Evolutionary conservation across 2,329 filamentous ascomycete species (phyloP).

Genomic region (Pestalotiopsis sp.): DNA sequence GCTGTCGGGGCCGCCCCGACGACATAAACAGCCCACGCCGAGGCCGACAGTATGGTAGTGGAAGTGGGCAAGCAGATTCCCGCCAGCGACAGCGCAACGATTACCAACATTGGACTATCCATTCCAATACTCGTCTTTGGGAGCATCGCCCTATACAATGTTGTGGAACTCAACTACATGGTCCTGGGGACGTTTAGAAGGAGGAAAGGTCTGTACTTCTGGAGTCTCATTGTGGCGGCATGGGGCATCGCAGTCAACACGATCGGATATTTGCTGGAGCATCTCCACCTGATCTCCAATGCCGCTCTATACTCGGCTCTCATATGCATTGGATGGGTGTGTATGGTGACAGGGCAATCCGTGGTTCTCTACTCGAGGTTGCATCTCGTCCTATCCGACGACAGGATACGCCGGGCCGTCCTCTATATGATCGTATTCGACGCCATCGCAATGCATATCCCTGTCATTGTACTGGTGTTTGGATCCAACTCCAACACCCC

Average conservation of each 20-base stretch:
- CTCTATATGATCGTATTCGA: constrained; percentile 26
- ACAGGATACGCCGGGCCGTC: constrained; percentile 25
- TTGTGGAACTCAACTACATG: constrained; percentile 32
- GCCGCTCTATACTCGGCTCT: constrained; percentile 26
- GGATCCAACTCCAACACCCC: constrained; percentile 25
- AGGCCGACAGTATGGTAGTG: constrained; percentile 2
- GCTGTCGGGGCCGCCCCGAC: background rate
- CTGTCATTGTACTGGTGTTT: background rate
- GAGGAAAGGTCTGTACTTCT: constrained; percentile 34
- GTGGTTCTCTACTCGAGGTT: constrained; percentile 35
- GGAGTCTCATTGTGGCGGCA: constrained; percentile 30
- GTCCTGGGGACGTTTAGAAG: constrained; percentile 34
- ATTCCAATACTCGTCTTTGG: constrained; percentile 40
- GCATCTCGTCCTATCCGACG: constrained; percentile 30
- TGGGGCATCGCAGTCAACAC: constrained; percentile 34
- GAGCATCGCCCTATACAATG: constrained; percentile 37
- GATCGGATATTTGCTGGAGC: constrained; percentile 33
- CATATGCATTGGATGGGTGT: constrained; percentile 33
- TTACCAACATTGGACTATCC: constrained; percentile 13
- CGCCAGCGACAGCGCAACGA: background rate
- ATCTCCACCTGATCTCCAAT: constrained; percentile 31
- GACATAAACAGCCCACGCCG: background rate
- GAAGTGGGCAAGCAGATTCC: constrained; percentile 4
- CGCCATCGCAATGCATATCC: constrained; percentile 21
- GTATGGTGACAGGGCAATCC: constrained; percentile 35